These are phyloP conservation scores for Boletus huronensis DNA, from an alignment of 768 basidiomycete genomes.

Conservation along the genomic window DNA sequence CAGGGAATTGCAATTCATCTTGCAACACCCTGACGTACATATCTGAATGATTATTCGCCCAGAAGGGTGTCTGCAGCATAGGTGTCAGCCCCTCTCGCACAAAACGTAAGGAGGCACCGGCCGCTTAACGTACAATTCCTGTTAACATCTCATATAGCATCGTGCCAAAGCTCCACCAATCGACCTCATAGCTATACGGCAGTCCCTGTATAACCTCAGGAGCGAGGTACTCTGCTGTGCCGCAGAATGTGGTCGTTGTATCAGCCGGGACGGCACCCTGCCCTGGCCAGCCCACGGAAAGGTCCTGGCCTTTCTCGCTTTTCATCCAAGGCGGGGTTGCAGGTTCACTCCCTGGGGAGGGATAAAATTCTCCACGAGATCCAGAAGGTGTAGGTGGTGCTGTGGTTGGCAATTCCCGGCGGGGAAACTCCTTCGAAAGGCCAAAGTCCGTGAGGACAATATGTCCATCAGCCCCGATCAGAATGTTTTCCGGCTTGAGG, in stretches of 20 bases:
- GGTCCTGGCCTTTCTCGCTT: conserved; percentile 51
- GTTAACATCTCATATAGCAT: conserved; percentile 98
- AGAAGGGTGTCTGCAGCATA: conserved; percentile 73
- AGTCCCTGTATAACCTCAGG: conserved; percentile 94
- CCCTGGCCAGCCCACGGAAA: conserved; percentile 56
- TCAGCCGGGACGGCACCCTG: conserved; percentile 50
- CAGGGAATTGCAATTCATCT: conserved; percentile 86
- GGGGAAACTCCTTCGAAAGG: conserved; percentile 85
- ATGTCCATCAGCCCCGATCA: conserved; percentile 92
- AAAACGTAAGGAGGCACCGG: conserved; percentile 11
- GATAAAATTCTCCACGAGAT: conserved; percentile 51
- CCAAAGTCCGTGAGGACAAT: conserved; percentile 98
- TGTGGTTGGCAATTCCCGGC: conserved; percentile 42
- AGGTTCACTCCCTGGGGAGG: conserved; percentile 39
- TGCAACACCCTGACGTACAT: conserved; percentile 94
- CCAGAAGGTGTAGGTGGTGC: conserved; percentile 59
- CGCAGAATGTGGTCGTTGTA: conserved; percentile 84
- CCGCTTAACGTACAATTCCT: conserved; percentile 63
- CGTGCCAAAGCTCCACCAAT: conserved; percentile 98
- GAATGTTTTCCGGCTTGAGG: conserved; percentile 94
- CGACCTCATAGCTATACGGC: conserved; percentile 89
- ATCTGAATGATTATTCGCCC: conserved; percentile 89
- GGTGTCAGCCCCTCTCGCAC: conserved; percentile 15
- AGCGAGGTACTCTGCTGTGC: conserved; percentile 94
- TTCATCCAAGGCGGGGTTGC: conserved; percentile 79